Evolutionary conservation across 1,284 basidiomycete species (phyloP).

Genomic region (Cryptococcus amylolentus): DNA sequence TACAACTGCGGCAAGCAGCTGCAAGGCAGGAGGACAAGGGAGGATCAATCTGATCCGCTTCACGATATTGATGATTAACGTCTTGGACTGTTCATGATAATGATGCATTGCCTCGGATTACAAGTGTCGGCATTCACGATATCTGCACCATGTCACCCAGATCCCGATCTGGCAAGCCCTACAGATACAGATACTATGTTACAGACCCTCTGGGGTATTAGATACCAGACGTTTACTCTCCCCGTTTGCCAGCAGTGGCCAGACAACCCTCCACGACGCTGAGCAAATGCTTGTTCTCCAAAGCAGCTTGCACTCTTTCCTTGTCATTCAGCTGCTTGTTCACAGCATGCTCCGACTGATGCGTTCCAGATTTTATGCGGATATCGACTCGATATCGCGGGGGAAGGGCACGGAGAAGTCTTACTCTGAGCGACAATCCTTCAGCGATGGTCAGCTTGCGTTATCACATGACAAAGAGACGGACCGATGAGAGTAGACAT

Average conservation of each 20-base stretch:
- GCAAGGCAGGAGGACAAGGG: neutral
- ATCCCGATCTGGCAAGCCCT: too few relatives aligned
- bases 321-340: constrained; percentile 99
- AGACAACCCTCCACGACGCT: constrained; percentile 88
- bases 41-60: neutral
- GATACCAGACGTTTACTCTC: neutral
- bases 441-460: constrained; percentile 1
- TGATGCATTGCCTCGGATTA: too few relatives aligned
- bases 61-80: neutral
- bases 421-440: constrained; percentile 90
- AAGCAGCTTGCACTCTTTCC: constrained; percentile 92
- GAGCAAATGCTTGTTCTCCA: constrained; percentile 85
- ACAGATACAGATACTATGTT: too few relatives aligned
- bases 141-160: too few relatives aligned
- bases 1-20: neutral
- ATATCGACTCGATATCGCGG: constrained; percentile 94
- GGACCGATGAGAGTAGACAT: constrained; percentile 95
- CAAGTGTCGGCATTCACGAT: too few relatives aligned
- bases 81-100: neutral
- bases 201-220: too few relatives aligned
- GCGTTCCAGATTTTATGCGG: constrained; percentile 85
- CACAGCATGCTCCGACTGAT: constrained; percentile 90
- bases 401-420: constrained; percentile 84
- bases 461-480: constrained; percentile 21
- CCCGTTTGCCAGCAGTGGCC: constrained; percentile 52